Conservation (phyloP, 495 filamentous ascomycete genomes). For the Aspergillus bridgeri region DNA sequence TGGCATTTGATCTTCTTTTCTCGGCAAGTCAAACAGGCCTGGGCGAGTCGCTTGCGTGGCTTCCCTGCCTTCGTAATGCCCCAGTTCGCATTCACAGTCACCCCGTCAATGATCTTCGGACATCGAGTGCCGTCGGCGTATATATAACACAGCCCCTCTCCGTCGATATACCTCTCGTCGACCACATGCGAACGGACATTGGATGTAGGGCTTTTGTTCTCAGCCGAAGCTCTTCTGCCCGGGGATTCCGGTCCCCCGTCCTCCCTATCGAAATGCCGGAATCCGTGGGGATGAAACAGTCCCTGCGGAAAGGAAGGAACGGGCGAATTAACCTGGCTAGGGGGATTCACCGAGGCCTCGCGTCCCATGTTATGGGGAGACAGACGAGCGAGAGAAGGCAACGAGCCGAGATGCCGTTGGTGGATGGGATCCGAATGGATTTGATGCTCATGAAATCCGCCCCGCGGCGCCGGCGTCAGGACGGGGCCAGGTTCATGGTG, state of each 20-base stretch:
- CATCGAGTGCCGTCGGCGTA: conserved; percentile 85
- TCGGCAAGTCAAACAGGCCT: conserved; percentile 84
- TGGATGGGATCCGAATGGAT: conserved; percentile 23
- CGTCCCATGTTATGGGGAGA: conserved; percentile 23
- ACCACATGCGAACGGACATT: conserved; percentile 43
- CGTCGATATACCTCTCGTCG: conserved; percentile 56
- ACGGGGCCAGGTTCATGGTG: conserved; percentile 22
- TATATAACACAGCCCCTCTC: conserved; percentile 79
- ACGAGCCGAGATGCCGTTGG: conserved; percentile 19
- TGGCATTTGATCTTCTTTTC: conserved; percentile 98
- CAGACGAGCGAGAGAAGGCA: conserved; percentile 38
- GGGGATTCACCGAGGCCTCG: conserved; percentile 13
- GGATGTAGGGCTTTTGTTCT: conserved; percentile 14
- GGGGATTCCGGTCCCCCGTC: conserved; percentile 22
- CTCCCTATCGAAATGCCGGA: conserved; percentile 17
- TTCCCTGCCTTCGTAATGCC: conserved; percentile 91
- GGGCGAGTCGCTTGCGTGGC: conserved; percentile 81
- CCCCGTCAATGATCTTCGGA: conserved; percentile 79
- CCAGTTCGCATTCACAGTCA: conserved; percentile 87
- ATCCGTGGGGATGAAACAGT: conserved; percentile 14
- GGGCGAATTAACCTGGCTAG: background rate
- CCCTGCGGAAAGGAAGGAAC: conserved; percentile 13
- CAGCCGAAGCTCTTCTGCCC: background rate
- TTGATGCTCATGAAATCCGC: conserved; percentile 20
- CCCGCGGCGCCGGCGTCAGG: conserved; percentile 12